phyloP scores from a whole-genome alignment of 176 grass and related monocot species.

The Rhynchospora pubera region DNA sequence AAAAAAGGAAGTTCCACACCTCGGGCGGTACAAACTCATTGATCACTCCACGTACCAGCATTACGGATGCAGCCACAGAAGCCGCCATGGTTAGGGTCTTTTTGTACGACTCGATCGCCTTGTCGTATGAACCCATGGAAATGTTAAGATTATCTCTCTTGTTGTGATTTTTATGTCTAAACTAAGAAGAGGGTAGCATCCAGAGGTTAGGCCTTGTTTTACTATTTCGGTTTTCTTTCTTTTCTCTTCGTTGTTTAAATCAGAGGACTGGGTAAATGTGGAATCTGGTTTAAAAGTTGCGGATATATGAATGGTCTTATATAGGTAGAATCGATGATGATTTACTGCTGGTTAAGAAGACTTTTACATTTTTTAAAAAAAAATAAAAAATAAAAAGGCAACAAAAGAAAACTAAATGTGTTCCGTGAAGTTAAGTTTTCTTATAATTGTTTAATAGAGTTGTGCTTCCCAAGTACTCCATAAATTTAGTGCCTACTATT shows the following conservation, averaged over 20 bases:
- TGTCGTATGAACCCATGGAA: slow-evolving; percentile 13
- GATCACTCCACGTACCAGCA: slow-evolving; percentile 63
- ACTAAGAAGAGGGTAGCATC: neutral
- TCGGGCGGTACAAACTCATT: slow-evolving; percentile 69
- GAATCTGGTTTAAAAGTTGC: neutral
- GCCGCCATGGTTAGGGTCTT: slow-evolving; percentile 52
- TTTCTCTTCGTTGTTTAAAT: neutral
- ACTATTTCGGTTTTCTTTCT: neutral
- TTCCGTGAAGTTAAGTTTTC: neutral
- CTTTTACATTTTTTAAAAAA: neutral
- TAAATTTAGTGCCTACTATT: neutral
- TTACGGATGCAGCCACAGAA: slow-evolving; percentile 58
- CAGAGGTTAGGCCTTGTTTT: neutral
- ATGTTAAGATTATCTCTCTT: neutral
- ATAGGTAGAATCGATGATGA: neutral
- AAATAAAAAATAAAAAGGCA: no score
- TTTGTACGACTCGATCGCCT: slow-evolving; percentile 61
- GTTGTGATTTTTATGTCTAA: neutral
- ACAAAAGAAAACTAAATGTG: neutral
- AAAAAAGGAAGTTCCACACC: slow-evolving; percentile 48
- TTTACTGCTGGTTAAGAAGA: neutral
- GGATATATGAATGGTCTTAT: neutral
- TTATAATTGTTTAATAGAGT: neutral
- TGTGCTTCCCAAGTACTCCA: neutral
- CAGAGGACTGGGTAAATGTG: neutral